A percentile compares a stretch with the other conserved stretches of the same genome.
These are phyloP conservation scores for Alternaria triticina DNA, from an alignment of 2,329 filamentous ascomycete species.

Conservation along the genomic window DNA sequence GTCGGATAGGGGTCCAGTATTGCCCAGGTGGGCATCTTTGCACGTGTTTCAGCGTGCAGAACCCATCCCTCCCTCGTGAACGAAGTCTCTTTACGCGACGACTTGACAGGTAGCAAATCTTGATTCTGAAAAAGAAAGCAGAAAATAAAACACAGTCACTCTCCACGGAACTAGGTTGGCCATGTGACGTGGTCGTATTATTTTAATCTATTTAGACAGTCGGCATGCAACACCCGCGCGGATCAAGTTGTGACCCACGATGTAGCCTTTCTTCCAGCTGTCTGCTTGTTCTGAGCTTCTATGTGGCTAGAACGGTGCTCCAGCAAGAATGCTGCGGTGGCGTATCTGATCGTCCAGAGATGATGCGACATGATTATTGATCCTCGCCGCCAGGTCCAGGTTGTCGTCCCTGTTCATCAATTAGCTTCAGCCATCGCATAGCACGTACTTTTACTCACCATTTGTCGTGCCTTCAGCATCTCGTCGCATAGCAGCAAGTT, in stretches of 20 bases:
- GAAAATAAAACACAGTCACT: background rate
- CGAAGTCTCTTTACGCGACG: background rate
- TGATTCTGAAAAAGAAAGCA: background rate
- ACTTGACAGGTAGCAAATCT: background rate
- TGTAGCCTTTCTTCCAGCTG: background rate
- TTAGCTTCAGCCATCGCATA: conserved; percentile 3
- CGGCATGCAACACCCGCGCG: conserved; percentile 1
- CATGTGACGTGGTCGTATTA: conserved; percentile 2
- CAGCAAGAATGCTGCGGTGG: background rate
- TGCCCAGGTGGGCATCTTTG: background rate
- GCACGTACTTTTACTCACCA: conserved; percentile 59
- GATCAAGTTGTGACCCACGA: background rate
- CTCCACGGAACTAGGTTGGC: background rate
- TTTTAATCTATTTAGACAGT: conserved; percentile 14
- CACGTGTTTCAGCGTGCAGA: background rate
- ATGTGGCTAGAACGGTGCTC: background rate
- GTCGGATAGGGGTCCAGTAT: conserved; percentile 1
- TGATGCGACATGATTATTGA: conserved; percentile 9
- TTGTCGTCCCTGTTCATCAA: conserved; percentile 33
- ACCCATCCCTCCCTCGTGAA: background rate
- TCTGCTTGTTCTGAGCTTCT: background rate
- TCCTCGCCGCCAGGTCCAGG: conserved; percentile 33
- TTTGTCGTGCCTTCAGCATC: conserved; percentile 95
- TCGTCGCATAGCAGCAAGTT: conserved; percentile 96
- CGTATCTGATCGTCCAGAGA: background rate